Evolutionary conservation across 805 yeast genomes (phyloP).

Genomic region (Wickerhamiella vanderwaltii): DNA sequence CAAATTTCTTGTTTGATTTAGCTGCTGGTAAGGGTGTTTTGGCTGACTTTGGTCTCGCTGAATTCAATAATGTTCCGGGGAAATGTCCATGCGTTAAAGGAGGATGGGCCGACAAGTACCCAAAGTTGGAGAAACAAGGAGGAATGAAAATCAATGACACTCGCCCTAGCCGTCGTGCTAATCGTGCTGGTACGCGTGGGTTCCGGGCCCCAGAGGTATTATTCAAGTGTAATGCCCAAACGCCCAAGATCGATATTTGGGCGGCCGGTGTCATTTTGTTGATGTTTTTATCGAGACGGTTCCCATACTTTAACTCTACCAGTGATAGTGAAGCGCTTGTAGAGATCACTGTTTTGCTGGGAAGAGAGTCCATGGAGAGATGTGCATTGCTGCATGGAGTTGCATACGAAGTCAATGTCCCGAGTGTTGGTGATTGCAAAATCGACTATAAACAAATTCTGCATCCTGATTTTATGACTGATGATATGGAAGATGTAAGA

Average conservation of each 20-base stretch:
- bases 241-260: conserved; percentile 79
- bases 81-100: conserved; percentile 15
- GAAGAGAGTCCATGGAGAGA: conserved; percentile 54
- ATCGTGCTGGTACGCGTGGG: conserved; percentile 94
- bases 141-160: conserved; percentile 83
- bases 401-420: conserved; percentile 58
- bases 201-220: conserved; percentile 90
- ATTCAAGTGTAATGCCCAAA: conserved; percentile 73
- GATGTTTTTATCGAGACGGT: conserved; percentile 63
- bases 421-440: conserved; percentile 37
- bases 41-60: conserved; percentile 90
- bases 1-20: conserved; percentile 61
- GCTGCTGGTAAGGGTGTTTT: conserved; percentile 59
- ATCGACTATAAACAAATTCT: conserved; percentile 34
- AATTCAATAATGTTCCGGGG: conserved; percentile 32
- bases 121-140: conserved; percentile 30
- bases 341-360: conserved; percentile 74
- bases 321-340: conserved; percentile 88
- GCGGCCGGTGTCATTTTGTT: conserved; percentile 81
- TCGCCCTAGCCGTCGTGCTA: conserved; percentile 82
- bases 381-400: conserved; percentile 82
- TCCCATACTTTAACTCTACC: conserved; percentile 87
- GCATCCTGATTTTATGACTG: conserved; percentile 18
- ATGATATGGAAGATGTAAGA: conserved; percentile 4
- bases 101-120: conserved; percentile 20